Evolutionary conservation across 2,329 filamentous ascomycete species (phyloP), one percentile per base, ranked within the genome.

Genomic region (Fusarium fujikuroi): DNA sequence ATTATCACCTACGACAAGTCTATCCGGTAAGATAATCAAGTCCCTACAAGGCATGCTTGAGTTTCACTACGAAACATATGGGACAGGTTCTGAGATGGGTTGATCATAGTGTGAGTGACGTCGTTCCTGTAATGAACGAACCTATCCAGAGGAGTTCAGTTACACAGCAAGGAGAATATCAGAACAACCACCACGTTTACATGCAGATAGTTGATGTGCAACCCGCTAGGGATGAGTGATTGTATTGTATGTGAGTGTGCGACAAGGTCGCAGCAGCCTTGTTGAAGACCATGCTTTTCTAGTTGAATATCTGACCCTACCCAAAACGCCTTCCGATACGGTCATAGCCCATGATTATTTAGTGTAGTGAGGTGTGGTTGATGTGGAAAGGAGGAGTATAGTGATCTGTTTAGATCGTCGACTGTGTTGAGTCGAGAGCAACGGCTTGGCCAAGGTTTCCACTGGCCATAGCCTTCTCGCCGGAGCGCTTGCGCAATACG

Each of bases 401-500:
- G 37, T 37, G 53, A 47, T 47, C 28, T 53, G 25, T 65, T 32
- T 66, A 80, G 50, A 79, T 63, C 34, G 70, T 69, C 32, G 76
- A 75, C 28, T 68, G 70, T 36, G 66, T 70, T 61, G 79, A 80
- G 58, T 83, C 83, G 23, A 84, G 66, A 3, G 82, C 82, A n/a
- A 83, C 81, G 0, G 84, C 79, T 70, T 85, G 79, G n/a, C 79
- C 80, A 5, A 87, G 76, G 36, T 71, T 78, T 44, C 79, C 77
- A 32, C 80, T 76, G 3, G 81, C 73, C 60, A 80, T 75, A 34
- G 74, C 76, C 73, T 83, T 86, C 70, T 84, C 83, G 25, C 84
- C 86, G 1, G 86, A 88, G 57, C 94, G 87, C 89, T 97, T 97
- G 84, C 94, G 93, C 68, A 99, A 85, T 25, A 99, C 95, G 78